Conservation (phyloP, 345 rosid genomes). For the Clarkia xantiana region DNA sequence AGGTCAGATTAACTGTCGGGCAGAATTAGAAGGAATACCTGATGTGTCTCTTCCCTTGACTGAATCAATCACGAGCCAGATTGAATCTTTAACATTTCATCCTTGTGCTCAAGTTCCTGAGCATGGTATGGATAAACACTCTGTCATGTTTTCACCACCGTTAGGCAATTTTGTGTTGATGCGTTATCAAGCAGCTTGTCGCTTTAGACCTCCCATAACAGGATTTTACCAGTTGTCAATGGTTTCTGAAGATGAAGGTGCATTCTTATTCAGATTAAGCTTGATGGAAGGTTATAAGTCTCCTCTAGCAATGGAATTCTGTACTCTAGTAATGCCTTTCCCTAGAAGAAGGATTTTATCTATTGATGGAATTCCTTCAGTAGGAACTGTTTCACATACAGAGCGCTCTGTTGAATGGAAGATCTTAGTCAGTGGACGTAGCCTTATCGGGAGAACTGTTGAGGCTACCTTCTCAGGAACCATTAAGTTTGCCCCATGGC, state of each 20-base stretch:
- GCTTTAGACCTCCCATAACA: conserved; percentile 71
- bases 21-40: conserved; percentile 86
- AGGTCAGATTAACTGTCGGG: conserved; percentile 83
- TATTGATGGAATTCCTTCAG: conserved; percentile 82
- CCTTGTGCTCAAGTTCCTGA: conserved; percentile 89
- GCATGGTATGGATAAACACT: conserved; percentile 59
- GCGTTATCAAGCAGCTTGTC: conserved; percentile 65
- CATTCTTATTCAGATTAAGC: conserved; percentile 68
- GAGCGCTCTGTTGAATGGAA: conserved; percentile 93
- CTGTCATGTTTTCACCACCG: conserved; percentile 78
- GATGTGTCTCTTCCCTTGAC: conserved; percentile 78
- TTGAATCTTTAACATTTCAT: conserved; percentile 77
- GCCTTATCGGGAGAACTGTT: conserved; percentile 58
- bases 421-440: conserved; percentile 55
- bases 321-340: conserved; percentile 85
- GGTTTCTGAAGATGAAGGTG: conserved; percentile 97
- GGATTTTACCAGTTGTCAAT: conserved; percentile 92
- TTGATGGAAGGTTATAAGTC: conserved; percentile 82
- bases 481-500: conserved; percentile 74
- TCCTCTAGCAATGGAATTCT: conserved; percentile 78
- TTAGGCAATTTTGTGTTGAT: conserved; percentile 74
- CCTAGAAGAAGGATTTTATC: conserved; percentile 64
- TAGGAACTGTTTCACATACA: conserved; percentile 60
- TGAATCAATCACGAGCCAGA: conserved; percentile 44
- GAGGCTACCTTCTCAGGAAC: conserved; percentile 94